Evolutionary conservation across 129 eudicot species (phyloP).

Genomic region (Flaveria brownii): DNA sequence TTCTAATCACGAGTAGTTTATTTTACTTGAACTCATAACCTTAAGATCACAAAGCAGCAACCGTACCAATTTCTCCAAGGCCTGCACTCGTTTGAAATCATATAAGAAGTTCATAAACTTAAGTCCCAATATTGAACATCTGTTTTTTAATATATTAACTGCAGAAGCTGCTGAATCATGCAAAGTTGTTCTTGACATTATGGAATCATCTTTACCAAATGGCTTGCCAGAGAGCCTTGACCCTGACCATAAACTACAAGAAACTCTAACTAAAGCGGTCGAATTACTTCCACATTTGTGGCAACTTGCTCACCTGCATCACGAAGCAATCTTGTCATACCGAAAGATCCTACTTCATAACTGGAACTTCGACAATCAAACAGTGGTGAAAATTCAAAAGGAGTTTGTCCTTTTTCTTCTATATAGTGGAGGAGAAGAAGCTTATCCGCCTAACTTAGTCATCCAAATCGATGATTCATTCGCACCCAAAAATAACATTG

Average conservation of each 20-base stretch:
- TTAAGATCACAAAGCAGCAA: no score
- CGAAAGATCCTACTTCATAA: constrained; percentile 65
- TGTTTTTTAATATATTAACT: constrained; percentile 32
- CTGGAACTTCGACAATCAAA: constrained; percentile 63
- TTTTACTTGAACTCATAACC: no score
- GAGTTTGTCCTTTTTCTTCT: constrained; percentile 82
- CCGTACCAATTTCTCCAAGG: no score
- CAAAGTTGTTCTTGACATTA: constrained; percentile 75
- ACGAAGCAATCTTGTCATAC: constrained; percentile 67
- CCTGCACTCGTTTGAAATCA: no score
- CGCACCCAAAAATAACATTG: constrained; percentile 70
- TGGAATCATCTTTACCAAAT: constrained; percentile 79
- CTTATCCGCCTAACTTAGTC: constrained; percentile 51
- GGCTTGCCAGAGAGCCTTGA: constrained; percentile 83
- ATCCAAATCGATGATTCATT: constrained; percentile 60
- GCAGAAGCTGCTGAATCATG: constrained; percentile 98
- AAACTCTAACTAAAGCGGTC: constrained; percentile 65
- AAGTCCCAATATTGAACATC: not conserved
- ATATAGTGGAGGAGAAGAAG: constrained; percentile 65
- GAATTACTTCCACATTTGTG: constrained; percentile 83
- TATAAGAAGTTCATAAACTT: not conserved
- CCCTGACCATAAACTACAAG: constrained; percentile 83
- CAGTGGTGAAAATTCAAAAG: constrained; percentile 65
- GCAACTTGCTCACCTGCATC: constrained; percentile 65
- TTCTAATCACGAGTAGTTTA: no score